phyloP scores from a whole-genome alignment of 2,329 filamentous ascomycete genomes.

The Fusarium anguioides region DNA sequence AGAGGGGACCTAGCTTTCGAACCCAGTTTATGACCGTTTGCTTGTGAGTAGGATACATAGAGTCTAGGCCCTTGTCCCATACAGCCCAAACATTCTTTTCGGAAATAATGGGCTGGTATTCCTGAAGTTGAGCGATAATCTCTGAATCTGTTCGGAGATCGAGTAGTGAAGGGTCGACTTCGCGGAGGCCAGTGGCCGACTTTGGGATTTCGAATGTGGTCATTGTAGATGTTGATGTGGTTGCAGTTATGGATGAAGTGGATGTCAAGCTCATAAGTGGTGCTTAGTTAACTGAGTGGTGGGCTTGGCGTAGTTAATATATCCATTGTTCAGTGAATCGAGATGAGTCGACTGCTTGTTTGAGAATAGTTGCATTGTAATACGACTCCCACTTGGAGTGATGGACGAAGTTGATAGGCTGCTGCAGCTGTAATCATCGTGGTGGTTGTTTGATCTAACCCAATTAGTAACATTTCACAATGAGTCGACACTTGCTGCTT shows the following conservation, averaged over 20 bases:
- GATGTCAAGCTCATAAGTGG: not conserved
- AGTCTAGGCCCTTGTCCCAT: constrained; percentile 54
- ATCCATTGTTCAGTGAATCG: not conserved
- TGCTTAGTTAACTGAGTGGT: not conserved
- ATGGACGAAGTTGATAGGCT: no score
- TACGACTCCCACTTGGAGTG: no score
- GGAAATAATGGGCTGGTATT: constrained; percentile 48
- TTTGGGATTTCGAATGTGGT: constrained; percentile 3
- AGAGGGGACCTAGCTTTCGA: constrained; percentile 52
- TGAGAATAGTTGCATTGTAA: not conserved
- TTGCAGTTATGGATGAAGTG: not conserved
- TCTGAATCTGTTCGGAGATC: constrained; percentile 48
- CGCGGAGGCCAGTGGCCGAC: constrained; percentile 21
- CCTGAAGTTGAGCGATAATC: constrained; percentile 46
- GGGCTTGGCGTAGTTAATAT: not conserved
- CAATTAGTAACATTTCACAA: no score
- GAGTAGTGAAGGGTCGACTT: constrained; percentile 1
- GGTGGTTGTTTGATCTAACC: no score
- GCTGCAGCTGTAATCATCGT: no score
- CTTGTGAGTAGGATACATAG: constrained; percentile 53
- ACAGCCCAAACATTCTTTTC: constrained; percentile 60
- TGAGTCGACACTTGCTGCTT: no score
- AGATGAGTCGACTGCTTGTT: constrained; percentile 12
- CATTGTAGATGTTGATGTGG: constrained; percentile 7
- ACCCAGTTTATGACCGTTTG: constrained; percentile 57